Percentiles rank a stretch among this genome's conserved stretches.
phyloP scores from a whole-genome alignment of 352 stramenopile species.

The Globisporangium spiculum region DNA sequence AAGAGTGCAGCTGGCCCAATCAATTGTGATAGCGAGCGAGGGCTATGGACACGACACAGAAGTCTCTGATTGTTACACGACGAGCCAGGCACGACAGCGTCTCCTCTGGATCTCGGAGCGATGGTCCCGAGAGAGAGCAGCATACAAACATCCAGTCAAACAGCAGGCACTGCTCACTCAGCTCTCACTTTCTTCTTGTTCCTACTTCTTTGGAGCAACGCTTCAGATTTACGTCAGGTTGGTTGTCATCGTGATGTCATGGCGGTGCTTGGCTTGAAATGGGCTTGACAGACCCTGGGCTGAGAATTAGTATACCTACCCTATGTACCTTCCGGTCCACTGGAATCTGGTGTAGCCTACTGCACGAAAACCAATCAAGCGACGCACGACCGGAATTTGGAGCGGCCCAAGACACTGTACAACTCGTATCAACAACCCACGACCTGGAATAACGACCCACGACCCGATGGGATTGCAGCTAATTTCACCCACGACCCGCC shows the following conservation, averaged over 20 bases:
- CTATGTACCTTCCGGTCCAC: too few relatives aligned
- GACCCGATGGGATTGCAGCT: neutral
- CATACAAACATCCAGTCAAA: constrained; percentile 11
- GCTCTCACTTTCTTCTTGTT: neutral
- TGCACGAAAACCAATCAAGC: neutral
- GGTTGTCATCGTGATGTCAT: constrained; percentile 15
- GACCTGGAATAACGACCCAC: neutral
- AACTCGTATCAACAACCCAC: neutral
- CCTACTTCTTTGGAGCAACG: neutral
- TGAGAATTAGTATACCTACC: neutral
- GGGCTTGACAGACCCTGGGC: neutral
- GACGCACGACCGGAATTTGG: neutral
- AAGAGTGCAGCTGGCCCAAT: neutral
- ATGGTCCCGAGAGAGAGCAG: neutral
- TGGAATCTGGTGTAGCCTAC: neutral
- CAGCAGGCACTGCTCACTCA: constrained; percentile 1
- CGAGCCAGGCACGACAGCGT: neutral
- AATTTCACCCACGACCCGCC: neutral
- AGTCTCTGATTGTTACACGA: neutral
- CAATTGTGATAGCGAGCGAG: neutral
- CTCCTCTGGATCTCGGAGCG: neutral
- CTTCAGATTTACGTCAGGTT: constrained; percentile 11
- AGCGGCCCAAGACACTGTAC: neutral
- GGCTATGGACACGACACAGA: neutral
- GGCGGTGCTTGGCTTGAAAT: neutral